Base-by-base conservation (phyloP, 768 basidiomycete genomes). In the Termitomyces titanicus region DNA sequence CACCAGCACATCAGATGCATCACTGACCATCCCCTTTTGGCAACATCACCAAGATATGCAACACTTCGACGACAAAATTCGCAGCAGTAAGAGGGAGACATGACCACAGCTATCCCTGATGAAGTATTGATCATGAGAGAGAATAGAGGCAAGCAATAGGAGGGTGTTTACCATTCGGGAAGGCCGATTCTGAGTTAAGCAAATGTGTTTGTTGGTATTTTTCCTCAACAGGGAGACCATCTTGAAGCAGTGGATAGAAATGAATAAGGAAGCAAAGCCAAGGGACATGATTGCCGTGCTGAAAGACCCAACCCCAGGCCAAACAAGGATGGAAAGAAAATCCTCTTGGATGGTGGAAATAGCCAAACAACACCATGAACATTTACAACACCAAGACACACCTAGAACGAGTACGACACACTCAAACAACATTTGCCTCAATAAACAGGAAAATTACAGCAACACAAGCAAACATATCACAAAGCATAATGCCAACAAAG, bases 161-260 rank as follows among this genome's bases (percentile, higher is more conserved):
- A 18, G 27, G 40, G 4, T 20, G n/a, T 27, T 47, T 63, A 89
- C 89, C 83, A 88, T 92, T 76, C 97, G 86, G 0, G 93, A 95
- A 13, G 88, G 82, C 35, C 68, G 74, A 56, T 88, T 79, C 57
- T 89, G 85, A 13, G 96, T 96, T 37, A 99, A 78, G 33, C 92
- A 88, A 27, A 94, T 73, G 61, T 96, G 88, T 72, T 95, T 97
- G 69, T 93, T 94, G 39, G 94, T 96, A 72, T 98, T 97, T 94
- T 97, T n/a, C n/a, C n/a, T n/a, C n/a, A n/a, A n/a, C n/a, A n/a
- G n/a, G n/a, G n/a, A n/a, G n/a, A n/a, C n/a, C n/a, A n/a, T n/a
- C n/a, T n/a, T n/a, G n/a, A n/a, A n/a, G n/a, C n/a, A n/a, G n/a
- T n/a, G n/a, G n/a, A n/a, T n/a, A n/a, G n/a, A n/a, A n/a, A n/a